Evolutionary conservation across 305 asterid species (phyloP).

Genomic region (Solanum hybrid): DNA sequence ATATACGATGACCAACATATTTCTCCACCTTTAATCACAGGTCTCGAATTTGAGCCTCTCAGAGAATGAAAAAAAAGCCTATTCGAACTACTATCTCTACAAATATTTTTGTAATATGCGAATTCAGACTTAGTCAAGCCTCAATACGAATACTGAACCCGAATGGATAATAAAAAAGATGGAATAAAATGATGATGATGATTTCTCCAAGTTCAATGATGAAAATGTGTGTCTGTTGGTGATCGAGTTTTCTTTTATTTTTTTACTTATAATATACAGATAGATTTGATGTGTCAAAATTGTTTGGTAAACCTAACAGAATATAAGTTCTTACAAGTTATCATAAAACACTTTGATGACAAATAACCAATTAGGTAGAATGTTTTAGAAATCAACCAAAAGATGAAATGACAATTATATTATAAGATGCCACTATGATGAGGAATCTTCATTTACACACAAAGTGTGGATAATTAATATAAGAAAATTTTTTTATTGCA

Average conservation of each 20-base stretch:
- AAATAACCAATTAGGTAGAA: constrained; percentile 1
- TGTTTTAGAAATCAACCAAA: not conserved
- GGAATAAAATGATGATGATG: not conserved
- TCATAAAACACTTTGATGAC: not conserved
- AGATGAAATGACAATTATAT: constrained; percentile 5
- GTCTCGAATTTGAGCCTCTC: not conserved
- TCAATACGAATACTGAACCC: not conserved
- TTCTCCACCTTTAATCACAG: not conserved
- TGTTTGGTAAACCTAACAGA: constrained; percentile 12
- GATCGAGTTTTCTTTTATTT: not conserved
- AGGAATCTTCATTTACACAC: constrained; percentile 25
- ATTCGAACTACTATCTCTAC: not conserved
- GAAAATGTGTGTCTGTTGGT: not conserved
- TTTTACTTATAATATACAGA: not conserved
- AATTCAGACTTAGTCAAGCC: not conserved
- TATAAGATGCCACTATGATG: constrained; percentile 1
- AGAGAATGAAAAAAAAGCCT: not conserved
- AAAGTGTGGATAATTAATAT: constrained; percentile 1
- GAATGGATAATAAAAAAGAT: not conserved
- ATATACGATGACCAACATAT: not conserved
- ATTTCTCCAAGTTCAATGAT: not conserved
- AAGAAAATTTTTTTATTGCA: not conserved
- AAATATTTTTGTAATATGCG: not conserved
- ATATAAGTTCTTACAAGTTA: not conserved
- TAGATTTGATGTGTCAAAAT: not conserved